These are phyloP conservation scores for Fraxinus sp. DNA, from an alignment of 305 asterid species.

Conservation along the genomic window DNA sequence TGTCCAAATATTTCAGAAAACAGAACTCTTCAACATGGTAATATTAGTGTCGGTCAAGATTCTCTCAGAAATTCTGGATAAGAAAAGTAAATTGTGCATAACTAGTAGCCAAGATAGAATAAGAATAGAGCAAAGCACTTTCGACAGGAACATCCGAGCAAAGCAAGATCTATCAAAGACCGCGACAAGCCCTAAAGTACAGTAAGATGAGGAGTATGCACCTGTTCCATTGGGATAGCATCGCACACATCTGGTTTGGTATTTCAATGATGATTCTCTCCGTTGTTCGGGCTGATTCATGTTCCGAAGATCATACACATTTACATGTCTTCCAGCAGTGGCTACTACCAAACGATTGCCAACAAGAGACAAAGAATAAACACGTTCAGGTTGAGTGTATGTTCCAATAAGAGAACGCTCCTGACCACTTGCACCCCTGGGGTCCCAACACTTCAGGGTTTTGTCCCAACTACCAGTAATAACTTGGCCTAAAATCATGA, in stretches of 20 bases:
- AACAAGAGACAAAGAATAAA: slow-evolving; percentile 81
- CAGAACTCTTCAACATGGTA: neutral
- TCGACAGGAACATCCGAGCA: neutral
- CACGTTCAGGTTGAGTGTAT: slow-evolving; percentile 89
- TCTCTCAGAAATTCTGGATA: slow-evolving; percentile 6
- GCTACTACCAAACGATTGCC: slow-evolving; percentile 91
- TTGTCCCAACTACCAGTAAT: slow-evolving; percentile 99
- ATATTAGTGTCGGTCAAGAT: neutral
- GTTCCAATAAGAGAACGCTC: slow-evolving; percentile 84
- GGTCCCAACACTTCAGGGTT: slow-evolving; percentile 96
- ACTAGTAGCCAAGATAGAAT: neutral
- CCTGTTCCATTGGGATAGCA: slow-evolving; percentile 98
- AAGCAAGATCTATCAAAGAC: slow-evolving; percentile 11
- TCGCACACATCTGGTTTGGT: slow-evolving; percentile 89
- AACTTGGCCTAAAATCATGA: slow-evolving; percentile 69
- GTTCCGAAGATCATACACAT: slow-evolving; percentile 84
- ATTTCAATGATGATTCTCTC: slow-evolving; percentile 91
- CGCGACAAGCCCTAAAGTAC: neutral
- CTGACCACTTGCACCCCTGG: slow-evolving; percentile 95
- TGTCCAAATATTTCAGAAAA: neutral
- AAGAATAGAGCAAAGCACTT: neutral
- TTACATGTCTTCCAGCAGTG: slow-evolving; percentile 97
- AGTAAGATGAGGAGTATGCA: slow-evolving; percentile 30
- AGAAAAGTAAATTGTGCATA: neutral
- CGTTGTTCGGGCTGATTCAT: slow-evolving; percentile 95